Evolutionary conservation across 148 eudicot genomes (phyloP), one percentile per base, ranked within the genome.

Genomic region (Chenopodium berlandieri): DNA sequence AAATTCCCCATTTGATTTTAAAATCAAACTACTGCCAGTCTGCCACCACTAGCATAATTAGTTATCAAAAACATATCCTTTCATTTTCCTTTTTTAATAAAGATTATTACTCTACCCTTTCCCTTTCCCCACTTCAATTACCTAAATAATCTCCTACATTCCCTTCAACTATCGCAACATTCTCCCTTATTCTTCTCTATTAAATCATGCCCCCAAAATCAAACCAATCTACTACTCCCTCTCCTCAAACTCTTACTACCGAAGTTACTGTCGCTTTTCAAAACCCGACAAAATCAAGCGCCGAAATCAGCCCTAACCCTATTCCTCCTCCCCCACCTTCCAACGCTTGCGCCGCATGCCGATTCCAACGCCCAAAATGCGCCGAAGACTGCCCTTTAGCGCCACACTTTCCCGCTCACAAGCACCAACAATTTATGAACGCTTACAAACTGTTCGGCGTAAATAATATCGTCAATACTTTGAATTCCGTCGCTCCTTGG

Each of bases 331-430:
- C 1, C 48, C 60, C 9, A 6, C 22, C 31, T 40, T 19, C 63
- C 11, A 23, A 27, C 40, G 86, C 86, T 9, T 84, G 86, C 64
- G 86, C 86, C 1, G 81, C 86, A 0, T 84, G 86, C 78, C 80
- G 75, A 30, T 81, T 65, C 44, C 83, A 80, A 19, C 40, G 86
- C 22, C 48, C 81, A 3, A 80, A 54, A 56, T 84, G 86, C 60
- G 60, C 66, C 27, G 75, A 66, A 3, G 71, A 80, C 50, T 84
- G 86, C 31, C 31, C 40, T 2, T 67, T 84, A 3, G 83, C 81
- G 25, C 86, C 81, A 8, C 76, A 84, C 34, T 84, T 84, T 19
- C 86, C 86, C 0, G 80, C 79, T 2, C 69, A 84, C n/a, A 11
- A 70, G 3, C 81, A 56, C 9, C 37, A 17, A 7, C 72, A 79